Conservation (phyloP, 495 filamentous ascomycete genomes). For the Stereocaulon alpinum region DNA sequence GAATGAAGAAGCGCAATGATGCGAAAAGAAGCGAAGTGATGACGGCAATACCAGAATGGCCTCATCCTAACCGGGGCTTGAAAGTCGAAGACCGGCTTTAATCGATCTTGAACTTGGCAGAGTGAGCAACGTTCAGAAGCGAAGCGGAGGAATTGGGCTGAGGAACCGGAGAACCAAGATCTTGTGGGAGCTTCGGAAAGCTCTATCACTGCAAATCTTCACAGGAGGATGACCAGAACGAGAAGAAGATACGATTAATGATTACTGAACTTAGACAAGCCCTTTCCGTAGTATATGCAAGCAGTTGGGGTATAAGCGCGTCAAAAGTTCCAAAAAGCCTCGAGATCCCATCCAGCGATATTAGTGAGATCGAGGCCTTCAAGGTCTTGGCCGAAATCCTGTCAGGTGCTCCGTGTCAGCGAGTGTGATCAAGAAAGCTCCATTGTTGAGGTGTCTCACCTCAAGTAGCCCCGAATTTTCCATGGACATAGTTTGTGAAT, state of each 20-base stretch:
- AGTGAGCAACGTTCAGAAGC: too few relatives aligned
- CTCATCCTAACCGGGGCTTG: too few relatives aligned
- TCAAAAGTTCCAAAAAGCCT: slow-evolving; percentile 13
- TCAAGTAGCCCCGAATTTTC: slow-evolving; percentile 1
- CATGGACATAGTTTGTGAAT: not conserved
- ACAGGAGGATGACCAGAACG: not conserved
- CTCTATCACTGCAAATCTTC: not conserved
- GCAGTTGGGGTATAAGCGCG: not conserved
- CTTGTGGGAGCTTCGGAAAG: too few relatives aligned
- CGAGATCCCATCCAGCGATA: slow-evolving; percentile 9
- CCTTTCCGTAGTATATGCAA: not conserved
- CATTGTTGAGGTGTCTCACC: not conserved
- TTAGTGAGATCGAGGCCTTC: slow-evolving; percentile 6
- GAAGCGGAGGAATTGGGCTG: too few relatives aligned
- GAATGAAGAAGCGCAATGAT: too few relatives aligned
- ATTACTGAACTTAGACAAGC: not conserved
- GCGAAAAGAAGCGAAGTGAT: too few relatives aligned
- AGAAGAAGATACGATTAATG: too few relatives aligned
- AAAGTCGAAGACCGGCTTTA: too few relatives aligned
- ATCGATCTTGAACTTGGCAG: too few relatives aligned
- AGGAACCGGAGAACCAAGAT: too few relatives aligned
- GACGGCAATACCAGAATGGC: too few relatives aligned
- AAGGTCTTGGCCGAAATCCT: slow-evolving; percentile 8
- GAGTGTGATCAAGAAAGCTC: not conserved
- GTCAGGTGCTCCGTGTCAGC: not conserved